Evolutionary conservation across 306 rosid species (phyloP), one percentile per base, ranked within the genome.

Genomic region (Cucurbita moschata): DNA sequence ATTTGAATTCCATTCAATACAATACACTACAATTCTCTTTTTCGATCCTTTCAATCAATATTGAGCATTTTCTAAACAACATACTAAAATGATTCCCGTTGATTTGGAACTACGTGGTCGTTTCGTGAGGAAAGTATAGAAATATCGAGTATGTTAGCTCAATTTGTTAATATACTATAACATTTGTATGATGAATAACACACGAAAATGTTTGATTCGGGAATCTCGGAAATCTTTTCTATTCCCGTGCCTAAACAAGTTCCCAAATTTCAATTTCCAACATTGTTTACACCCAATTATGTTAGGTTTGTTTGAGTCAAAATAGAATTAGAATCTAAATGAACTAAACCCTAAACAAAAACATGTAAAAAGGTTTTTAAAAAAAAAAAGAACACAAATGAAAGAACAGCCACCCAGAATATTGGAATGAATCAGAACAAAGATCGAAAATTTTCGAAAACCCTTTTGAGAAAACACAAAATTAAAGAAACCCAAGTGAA

Each of bases 151-250:
- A 26, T 26, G 26, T 26, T 26, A 26, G 26, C 26, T 26, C 26
- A 26, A 26, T 26, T 26, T 26, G 26, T 1, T 26, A 26, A 26
- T 26, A 26, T 26, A 1, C 2, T 23, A 23, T 23, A 23, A 16
- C 37, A 42, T 6, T 38, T 8, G 8, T 7, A 16, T 62, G 23
- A 19, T 30, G 30, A 18, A 15, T 21, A 12, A 56, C 73, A 68
- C 54, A 68, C 47, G 42, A 44, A 67, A 68, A 68, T 68, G 73
- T 46, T 38, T 68, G 19, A 68, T 68, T 68, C 42, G 47, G 43
- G 73, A 68, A 68, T 68, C 73, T 68, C 23, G 13, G 73, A 56
- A 68, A 68, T 68, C 73, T 68, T 30, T 47, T 47, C 56, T 68
- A 21, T 68, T 68, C 15, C 15, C 73, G 57, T 21, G 73, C 56